Evolutionary conservation across 192 early-diverging fungal genomes (phyloP), one percentile per base, ranked within the genome.

Genomic region (Diversispora epigaea): DNA sequence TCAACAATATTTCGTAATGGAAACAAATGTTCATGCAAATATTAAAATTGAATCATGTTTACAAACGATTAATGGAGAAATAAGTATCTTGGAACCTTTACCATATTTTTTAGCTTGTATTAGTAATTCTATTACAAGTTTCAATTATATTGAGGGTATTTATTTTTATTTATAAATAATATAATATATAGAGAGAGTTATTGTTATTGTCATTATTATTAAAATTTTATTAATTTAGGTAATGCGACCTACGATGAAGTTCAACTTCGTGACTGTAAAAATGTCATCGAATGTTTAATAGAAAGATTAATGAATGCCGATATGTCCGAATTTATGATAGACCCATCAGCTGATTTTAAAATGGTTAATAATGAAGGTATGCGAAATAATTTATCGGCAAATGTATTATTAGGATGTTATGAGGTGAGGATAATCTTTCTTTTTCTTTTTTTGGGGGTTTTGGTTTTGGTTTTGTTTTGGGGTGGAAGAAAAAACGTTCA

Each of bases 271-370:
- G 73, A 77, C 5, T 76, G 75, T 21, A 66, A 78, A 55, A 68
- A 65, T 4, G 57, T 75, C 6, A 50, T 84, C 66, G 21, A 61
- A 6, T 79, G 76, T 25, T 55, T 89, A 25, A 73, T 84, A 17
- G 54, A 75, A 6, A 77, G 86, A 11, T 77, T 92, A 22, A 62
- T 85, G 8, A 80, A 81, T 11, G 80, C 85, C 0, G 87, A 88
- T 50, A 73, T 90, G n/a, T 86, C 87, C 45, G 91, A 93, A 64
- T 93, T 86, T 78, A 87, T 83, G 65, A 74, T 93, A 5, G 86
- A 92, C 19, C 84, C 85, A 17, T 77, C 85, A 0, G 85, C 90
- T n/a, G 88, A 90, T 58, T 92, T 87, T 52, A 83, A 86, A 55
- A 84, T 86, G 49, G 76, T 65, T 4, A 83, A 77, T 25, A 82